Evolutionary conservation across 2,329 filamentous ascomycete species (phyloP).

Genomic region (Colletotrichum phormii): DNA sequence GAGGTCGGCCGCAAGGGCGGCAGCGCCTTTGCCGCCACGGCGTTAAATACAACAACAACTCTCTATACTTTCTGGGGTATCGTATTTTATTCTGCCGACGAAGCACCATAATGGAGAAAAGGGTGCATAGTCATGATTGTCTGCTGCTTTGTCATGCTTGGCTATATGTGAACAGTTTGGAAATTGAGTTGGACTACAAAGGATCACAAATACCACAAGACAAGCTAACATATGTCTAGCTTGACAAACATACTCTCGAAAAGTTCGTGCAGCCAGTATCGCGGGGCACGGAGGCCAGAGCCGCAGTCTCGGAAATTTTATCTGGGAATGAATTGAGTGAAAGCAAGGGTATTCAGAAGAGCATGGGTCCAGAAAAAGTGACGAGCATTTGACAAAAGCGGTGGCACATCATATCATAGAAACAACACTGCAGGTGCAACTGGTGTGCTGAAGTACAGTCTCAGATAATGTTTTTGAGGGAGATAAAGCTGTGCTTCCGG

Average conservation of each 20-base stretch:
- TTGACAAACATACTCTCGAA: background rate
- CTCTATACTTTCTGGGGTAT: slow-evolving; percentile 54
- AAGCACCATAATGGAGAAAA: slow-evolving; percentile 50
- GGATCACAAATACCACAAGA: too few species aligned
- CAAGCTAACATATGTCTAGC: background rate
- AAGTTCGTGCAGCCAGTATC: background rate
- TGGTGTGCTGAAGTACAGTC: background rate
- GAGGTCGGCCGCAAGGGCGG: too few species aligned
- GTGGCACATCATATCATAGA: background rate
- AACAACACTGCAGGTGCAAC: background rate
- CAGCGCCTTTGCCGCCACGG: too few species aligned
- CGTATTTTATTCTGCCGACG: slow-evolving; percentile 47
- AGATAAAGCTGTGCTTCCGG: too few species aligned
- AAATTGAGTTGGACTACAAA: slow-evolving; percentile 1
- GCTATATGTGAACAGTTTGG: slow-evolving; percentile 30
- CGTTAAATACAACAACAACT: too few species aligned
- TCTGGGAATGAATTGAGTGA: background rate
- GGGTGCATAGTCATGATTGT: slow-evolving; percentile 50
- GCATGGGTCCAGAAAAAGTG: background rate
- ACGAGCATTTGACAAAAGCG: background rate
- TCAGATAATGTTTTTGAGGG: background rate
- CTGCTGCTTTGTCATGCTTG: slow-evolving; percentile 33
- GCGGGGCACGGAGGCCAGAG: background rate
- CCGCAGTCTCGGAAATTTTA: background rate
- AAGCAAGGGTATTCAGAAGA: background rate